Evolutionary conservation across 169 alveolate species (phyloP).

Genomic region (Cryptosporidium ubiquitum): DNA sequence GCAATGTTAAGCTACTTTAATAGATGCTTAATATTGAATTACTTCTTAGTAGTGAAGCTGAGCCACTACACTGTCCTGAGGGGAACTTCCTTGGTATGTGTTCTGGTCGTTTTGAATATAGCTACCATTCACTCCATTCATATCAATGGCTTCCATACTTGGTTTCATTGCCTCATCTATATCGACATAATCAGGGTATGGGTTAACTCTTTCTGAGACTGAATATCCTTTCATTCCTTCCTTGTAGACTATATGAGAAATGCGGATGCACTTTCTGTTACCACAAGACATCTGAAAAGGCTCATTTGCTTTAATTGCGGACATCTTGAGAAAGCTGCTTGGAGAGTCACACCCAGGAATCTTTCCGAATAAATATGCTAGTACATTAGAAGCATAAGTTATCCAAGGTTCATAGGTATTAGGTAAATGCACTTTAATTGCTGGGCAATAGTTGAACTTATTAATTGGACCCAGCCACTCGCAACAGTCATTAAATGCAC

Average conservation of each 20-base stretch:
- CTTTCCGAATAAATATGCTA: slow-evolving; percentile 63
- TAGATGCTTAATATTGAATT: not conserved
- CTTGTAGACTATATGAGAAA: slow-evolving; percentile 61
- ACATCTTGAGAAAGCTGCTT: slow-evolving; percentile 21
- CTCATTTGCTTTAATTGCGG: slow-evolving; percentile 32
- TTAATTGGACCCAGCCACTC: slow-evolving; percentile 71
- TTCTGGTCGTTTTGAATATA: not conserved
- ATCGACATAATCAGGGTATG: slow-evolving; percentile 56
- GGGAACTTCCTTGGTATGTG: not conserved
- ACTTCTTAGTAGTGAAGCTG: slow-evolving; percentile 24
- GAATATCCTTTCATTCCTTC: slow-evolving; percentile 51
- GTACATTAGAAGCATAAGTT: slow-evolving; percentile 52
- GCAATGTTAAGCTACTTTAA: not conserved
- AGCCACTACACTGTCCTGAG: slow-evolving; percentile 18
- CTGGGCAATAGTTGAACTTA: slow-evolving; percentile 69
- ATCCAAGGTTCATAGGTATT: slow-evolving; percentile 74
- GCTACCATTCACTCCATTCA: not conserved
- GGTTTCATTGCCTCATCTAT: slow-evolving; percentile 38
- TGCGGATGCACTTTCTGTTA: slow-evolving; percentile 54
- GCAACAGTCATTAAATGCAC: slow-evolving; percentile 69
- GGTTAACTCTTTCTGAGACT: slow-evolving; percentile 55
- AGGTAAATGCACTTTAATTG: slow-evolving; percentile 51
- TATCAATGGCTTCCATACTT: not conserved
- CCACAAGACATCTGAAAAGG: slow-evolving; percentile 72
- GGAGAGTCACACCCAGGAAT: slow-evolving; percentile 56